Conservation (phyloP, 192 early-diverging fungal species). For the Diversispora epigaea region DNA sequence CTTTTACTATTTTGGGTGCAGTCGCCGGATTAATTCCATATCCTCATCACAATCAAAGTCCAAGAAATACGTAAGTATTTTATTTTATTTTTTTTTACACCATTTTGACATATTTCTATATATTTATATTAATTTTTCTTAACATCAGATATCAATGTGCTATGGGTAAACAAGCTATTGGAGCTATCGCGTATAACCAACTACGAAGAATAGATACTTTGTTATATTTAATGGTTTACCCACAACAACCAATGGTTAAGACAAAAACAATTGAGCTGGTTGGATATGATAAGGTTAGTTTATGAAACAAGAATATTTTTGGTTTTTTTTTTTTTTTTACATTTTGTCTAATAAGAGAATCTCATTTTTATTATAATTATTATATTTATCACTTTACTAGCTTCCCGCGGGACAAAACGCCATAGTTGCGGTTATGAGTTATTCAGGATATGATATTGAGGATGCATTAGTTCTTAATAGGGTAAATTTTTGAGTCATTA, state of each 20-base stretch:
- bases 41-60: slow-evolving; percentile 98
- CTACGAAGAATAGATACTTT: slow-evolving; percentile 92
- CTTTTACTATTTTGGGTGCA: slow-evolving; percentile 92
- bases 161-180: slow-evolving; percentile 99
- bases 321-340: slow-evolving; percentile 20
- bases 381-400: slow-evolving; percentile 16
- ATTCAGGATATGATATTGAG: slow-evolving; percentile 98
- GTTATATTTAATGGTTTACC: slow-evolving; percentile 94
- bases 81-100: not conserved
- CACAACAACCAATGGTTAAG: slow-evolving; percentile 97
- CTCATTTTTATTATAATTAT: not conserved
- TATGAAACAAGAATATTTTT: not conserved
- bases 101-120: not conserved
- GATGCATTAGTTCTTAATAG: slow-evolving; percentile 62
- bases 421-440: slow-evolving; percentile 95
- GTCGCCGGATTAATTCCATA: slow-evolving; percentile 98
- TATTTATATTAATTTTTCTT: not conserved
- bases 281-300: slow-evolving; percentile 85
- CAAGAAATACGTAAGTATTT: slow-evolving; percentile 78
- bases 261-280: slow-evolving; percentile 97
- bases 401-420: slow-evolving; percentile 86
- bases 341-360: not conserved
- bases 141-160: slow-evolving; percentile 82
- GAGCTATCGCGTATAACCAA: slow-evolving; percentile 95
- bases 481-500: not conserved